Percentiles rank a stretch among this genome's conserved stretches.
Evolutionary conservation across 257 asterid genomes (phyloP).

Genomic region (Fraxinus americana): DNA sequence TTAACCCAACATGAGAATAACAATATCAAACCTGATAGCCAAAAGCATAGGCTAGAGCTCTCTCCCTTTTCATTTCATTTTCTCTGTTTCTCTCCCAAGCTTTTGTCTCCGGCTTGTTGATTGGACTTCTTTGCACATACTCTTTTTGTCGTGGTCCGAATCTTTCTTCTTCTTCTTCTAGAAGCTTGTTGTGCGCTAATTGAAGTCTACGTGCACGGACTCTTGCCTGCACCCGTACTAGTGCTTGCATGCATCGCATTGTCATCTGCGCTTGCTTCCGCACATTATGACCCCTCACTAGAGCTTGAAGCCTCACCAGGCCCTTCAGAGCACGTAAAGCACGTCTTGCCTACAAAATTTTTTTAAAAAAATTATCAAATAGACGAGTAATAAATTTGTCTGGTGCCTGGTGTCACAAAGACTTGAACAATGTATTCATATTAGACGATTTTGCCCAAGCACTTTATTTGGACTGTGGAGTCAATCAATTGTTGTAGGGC

Average conservation of each 20-base stretch:
- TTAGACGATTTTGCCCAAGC: neutral
- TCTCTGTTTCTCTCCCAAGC: slow-evolving; percentile 57
- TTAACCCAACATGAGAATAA: neutral
- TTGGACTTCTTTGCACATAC: slow-evolving; percentile 33
- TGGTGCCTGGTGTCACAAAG: neutral
- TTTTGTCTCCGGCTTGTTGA: slow-evolving; percentile 44
- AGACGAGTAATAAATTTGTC: neutral
- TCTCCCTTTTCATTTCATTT: slow-evolving; percentile 59
- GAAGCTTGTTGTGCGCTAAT: slow-evolving; percentile 45
- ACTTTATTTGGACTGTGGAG: no score
- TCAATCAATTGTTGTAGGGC: no score
- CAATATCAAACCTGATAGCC: slow-evolving; percentile 60
- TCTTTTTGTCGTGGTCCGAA: slow-evolving; percentile 35
- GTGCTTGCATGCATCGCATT: slow-evolving; percentile 96
- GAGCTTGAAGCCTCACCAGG: slow-evolving; percentile 89
- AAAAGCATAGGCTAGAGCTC: slow-evolving; percentile 73
- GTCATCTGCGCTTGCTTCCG: slow-evolving; percentile 94
- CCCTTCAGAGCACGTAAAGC: slow-evolving; percentile 89
- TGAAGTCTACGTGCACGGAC: slow-evolving; percentile 81
- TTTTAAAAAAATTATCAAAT: neutral
- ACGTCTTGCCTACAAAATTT: slow-evolving; percentile 65
- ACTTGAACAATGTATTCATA: neutral
- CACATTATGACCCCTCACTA: slow-evolving; percentile 92
- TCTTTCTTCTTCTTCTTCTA: slow-evolving; percentile 37
- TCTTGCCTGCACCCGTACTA: slow-evolving; percentile 88